Evolutionary conservation across 139 green algal species (phyloP).

Genomic region (Monoraphidium neglectum): DNA sequence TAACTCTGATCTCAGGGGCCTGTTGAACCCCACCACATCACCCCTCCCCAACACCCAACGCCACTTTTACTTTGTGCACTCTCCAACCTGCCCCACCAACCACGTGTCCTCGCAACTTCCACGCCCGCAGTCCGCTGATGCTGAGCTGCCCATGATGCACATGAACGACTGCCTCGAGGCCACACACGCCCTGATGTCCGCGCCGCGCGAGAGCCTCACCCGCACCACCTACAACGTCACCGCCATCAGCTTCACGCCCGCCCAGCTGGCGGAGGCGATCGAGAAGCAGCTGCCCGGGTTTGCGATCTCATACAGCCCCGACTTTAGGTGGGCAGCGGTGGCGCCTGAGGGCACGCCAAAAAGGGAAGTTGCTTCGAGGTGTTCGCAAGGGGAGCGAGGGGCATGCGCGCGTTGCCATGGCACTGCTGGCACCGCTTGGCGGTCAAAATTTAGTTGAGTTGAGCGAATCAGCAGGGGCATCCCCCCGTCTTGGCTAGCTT

Average conservation of each 20-base stretch:
- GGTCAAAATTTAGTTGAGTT: too few species aligned
- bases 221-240: slow-evolving; percentile 69
- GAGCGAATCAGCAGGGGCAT: too few species aligned
- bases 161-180: slow-evolving; percentile 66
- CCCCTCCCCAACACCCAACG: too few species aligned
- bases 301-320: slow-evolving; percentile 44
- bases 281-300: slow-evolving; percentile 38
- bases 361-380: not conserved
- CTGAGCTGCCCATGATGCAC: slow-evolving; percentile 65
- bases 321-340: slow-evolving; percentile 31
- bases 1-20: too few species aligned
- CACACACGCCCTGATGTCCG: slow-evolving; percentile 62
- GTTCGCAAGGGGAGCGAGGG: not conserved
- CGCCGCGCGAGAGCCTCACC: slow-evolving; percentile 40
- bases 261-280: slow-evolving; percentile 55
- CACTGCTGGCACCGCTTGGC: too few species aligned
- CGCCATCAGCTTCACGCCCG: slow-evolving; percentile 60
- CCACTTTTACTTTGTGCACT: too few species aligned
- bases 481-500: too few species aligned
- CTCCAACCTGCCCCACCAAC: not conserved
- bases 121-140: slow-evolving; percentile 38
- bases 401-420: too few species aligned
- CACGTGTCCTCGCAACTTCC: not conserved
- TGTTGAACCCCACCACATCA: too few species aligned
- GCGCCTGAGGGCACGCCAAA: not conserved